phyloP scores from a whole-genome alignment of 495 filamentous ascomycete genomes.

The Hypoxylon perforatum region DNA sequence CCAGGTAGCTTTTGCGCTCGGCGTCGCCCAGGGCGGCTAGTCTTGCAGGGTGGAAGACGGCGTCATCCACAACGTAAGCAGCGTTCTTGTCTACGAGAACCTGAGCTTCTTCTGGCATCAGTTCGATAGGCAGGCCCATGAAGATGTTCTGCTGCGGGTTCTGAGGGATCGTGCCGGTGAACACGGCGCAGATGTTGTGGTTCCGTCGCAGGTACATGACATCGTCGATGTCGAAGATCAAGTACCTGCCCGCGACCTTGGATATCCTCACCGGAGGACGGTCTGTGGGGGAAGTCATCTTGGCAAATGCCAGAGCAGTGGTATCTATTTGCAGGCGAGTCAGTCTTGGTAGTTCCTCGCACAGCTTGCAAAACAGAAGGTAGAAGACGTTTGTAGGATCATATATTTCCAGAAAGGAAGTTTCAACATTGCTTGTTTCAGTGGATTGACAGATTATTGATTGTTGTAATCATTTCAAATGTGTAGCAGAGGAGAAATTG shows the following conservation, averaged over 20 bases:
- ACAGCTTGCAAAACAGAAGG: slow-evolving; percentile 1
- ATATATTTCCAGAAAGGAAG: slow-evolving; percentile 52
- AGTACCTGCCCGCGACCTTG: slow-evolving; percentile 80
- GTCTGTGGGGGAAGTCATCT: slow-evolving; percentile 41
- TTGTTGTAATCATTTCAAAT: slow-evolving; percentile 74
- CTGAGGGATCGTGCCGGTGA: slow-evolving; percentile 89
- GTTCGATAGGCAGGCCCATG: slow-evolving; percentile 84
- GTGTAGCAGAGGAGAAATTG: slow-evolving; percentile 12
- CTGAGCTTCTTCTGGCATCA: slow-evolving; percentile 90
- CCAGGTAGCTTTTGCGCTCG: slow-evolving; percentile 61
- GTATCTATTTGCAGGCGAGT: slow-evolving; percentile 31
- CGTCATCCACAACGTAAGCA: slow-evolving; percentile 84
- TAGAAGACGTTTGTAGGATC: slow-evolving; percentile 33
- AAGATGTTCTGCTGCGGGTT: slow-evolving; percentile 95
- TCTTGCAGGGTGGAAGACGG: slow-evolving; percentile 68
- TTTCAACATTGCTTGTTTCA: slow-evolving; percentile 63
- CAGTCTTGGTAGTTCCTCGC: slow-evolving; percentile 18
- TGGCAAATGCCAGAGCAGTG: slow-evolving; percentile 1
- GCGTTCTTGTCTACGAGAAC: slow-evolving; percentile 83
- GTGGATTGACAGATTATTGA: slow-evolving; percentile 90
- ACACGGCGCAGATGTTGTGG: slow-evolving; percentile 87
- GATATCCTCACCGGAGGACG: slow-evolving; percentile 76
- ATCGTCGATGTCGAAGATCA: slow-evolving; percentile 86
- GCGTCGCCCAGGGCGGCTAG: slow-evolving; percentile 67
- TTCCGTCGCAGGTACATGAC: slow-evolving; percentile 82